These are phyloP conservation scores for Rosa rugosa DNA, from an alignment of 306 rosid genomes.

Conservation along the genomic window DNA sequence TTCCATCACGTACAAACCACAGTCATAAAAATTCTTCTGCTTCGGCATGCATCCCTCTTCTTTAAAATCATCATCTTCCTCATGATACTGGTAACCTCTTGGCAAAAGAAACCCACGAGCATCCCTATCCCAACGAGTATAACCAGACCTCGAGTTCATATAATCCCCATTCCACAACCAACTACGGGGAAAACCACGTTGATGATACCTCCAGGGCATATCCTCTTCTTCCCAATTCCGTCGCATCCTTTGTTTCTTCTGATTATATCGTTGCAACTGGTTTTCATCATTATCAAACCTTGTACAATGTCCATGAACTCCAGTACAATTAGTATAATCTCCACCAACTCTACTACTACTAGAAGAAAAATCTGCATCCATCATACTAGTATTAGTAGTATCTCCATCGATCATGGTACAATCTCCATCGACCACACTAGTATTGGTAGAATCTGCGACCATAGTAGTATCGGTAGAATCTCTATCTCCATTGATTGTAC, in stretches of 20 bases:
- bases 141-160: too few species aligned
- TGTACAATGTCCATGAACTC: background rate
- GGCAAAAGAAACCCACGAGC: too few species aligned
- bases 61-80: background rate
- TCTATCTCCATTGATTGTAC: background rate
- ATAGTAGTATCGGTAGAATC: background rate
- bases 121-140: too few species aligned
- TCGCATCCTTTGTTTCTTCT: background rate
- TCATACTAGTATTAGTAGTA: too few species aligned
- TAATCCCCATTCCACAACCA: too few species aligned
- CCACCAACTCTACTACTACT: background rate
- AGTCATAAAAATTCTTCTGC: background rate
- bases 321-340: background rate
- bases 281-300: background rate
- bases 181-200: too few species aligned
- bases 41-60: constrained; percentile 3
- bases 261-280: background rate
- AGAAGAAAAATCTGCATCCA: background rate
- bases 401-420: too few species aligned
- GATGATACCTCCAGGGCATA: too few species aligned
- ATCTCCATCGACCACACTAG: background rate
- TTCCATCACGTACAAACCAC: constrained; percentile 3
- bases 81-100: background rate
- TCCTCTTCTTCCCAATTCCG: background rate
- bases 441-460: background rate